Base-by-base conservation (phyloP, 2,329 filamentous ascomycete genomes). In the Chaetomium strumarium region DNA sequence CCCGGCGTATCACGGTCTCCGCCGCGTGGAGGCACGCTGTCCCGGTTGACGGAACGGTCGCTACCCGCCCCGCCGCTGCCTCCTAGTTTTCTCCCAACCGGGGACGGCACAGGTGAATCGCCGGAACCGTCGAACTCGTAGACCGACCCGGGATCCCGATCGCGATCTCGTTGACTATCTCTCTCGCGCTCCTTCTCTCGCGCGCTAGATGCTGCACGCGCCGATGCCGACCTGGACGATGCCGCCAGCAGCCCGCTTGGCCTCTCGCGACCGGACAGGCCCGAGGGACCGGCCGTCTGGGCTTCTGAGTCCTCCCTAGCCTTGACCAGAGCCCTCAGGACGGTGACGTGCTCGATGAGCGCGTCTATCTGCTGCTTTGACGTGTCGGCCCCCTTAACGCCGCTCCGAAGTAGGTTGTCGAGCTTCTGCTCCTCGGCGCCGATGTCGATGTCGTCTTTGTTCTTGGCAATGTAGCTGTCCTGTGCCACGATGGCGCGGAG, bases 1-100 rank as follows among this genome's bases (percentile, higher is more conserved):
- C 75, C 73, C 1, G 79, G 77, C 13, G 78, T 81, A 58, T 80
- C 77, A 29, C 76, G 70, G 48, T 75, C 73, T 38, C 68, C 69
- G 43, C 65, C 61, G 11, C 67, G 66, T 3, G 67, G 67, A 2
- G 67, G 67, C 2, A 68, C 59, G 48, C 67, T 69, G 43, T 68
- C 67, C 8, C 67, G 62, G 46, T 64, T 68, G 7, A 58, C 64
- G 1, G 64, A 64, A 7, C 64, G 62, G 53, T 68, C 64, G 55
- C 63, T 64, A 58, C 69, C 62, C 8, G 62, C 64, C 1, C 58
- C 60, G 20, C 62, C 62, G 34, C 63, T 68, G 37, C 64, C 64
- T 30, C 64, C 67, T 31, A 70, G 63, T 45, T 71, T 72, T 13
- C 69, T 64, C 5, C 66, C 66, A 34, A 68, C 67, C 8, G 70